A percentile compares a stretch with the other conserved stretches of the same genome.
These are phyloP conservation scores for Coemansia sp. DNA, from an alignment of 192 early-diverging fungal species.

Conservation along the genomic window DNA sequence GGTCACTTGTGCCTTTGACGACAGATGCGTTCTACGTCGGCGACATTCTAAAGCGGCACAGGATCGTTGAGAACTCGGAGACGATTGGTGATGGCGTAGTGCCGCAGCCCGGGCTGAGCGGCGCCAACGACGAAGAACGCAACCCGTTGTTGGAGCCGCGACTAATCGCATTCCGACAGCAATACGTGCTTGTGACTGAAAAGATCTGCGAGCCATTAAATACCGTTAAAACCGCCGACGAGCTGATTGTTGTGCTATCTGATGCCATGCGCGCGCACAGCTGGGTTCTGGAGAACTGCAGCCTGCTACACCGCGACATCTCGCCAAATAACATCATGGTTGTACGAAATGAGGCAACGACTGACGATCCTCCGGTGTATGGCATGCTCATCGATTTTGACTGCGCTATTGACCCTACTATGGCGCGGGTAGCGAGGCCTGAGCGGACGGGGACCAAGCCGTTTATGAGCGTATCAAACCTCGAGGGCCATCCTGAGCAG, in stretches of 20 bases:
- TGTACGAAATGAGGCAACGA: not conserved
- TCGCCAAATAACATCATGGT: slow-evolving; percentile 35
- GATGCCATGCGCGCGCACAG: slow-evolving; percentile 1
- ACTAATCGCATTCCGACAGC: not conserved
- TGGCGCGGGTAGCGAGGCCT: not conserved
- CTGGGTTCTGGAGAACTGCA: not conserved
- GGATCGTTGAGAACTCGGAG: not conserved
- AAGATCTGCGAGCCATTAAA: not conserved
- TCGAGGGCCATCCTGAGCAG: not conserved
- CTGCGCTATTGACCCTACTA: not conserved
- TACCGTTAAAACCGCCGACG: not conserved
- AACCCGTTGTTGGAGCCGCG: not conserved
- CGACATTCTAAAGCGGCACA: not conserved
- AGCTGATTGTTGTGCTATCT: not conserved
- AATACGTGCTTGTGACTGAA: not conserved
- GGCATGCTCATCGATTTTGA: slow-evolving; percentile 37
- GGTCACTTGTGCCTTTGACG: not conserved
- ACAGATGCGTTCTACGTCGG: not conserved
- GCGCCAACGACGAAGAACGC: not conserved
- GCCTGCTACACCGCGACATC: slow-evolving; percentile 25
- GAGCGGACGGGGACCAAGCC: slow-evolving; percentile 23
- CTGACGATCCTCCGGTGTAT: not conserved
- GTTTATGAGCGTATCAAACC: slow-evolving; percentile 39
- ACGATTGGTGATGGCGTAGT: not conserved
- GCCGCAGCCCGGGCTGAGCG: not conserved